Base-by-base conservation (phyloP, 2,329 filamentous ascomycete species). In the Didymella pinodella region DNA sequence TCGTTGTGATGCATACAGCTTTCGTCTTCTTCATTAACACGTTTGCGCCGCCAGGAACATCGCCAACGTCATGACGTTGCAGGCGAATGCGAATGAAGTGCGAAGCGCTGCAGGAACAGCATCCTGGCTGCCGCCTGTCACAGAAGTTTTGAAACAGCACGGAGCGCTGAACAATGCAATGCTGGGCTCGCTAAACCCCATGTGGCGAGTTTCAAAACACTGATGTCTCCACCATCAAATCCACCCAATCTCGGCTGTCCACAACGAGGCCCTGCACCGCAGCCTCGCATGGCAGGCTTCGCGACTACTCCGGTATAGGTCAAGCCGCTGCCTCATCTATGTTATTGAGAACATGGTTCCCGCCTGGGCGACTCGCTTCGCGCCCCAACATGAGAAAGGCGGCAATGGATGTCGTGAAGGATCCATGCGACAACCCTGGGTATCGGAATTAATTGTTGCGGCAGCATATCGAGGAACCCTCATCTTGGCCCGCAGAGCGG, bases 61-160 rank as follows among this genome's bases (percentile, higher is more conserved):
- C 20, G 20, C 18, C 22, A 48, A 52, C 47, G 48, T 55, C 52
- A 60, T 32, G 10, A 48, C 25, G 18, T n/a, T 7, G 8, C 34
- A 40, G 29, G 29, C 26, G 48, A 28, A 40, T 36, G 12, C 29
- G 48, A 43, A 38, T 20, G 14, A 25, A 32, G 4, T 43, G 41
- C 43, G 45, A 49, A 51, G 49, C 43, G 46, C 64, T 50, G 48
- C 60, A 63, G 57, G 54, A 58, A 54, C 36, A 18, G 16, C 29
- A 56, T 58, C 60, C 57, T 52, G 57, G 59, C 48, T 57, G 66
- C 50, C 61, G 63, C 66, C 40, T 57, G 61, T 62, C 22, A 55
- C 32, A 54, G 52, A 44, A 52, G 57, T 65, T 67, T 68, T 70
- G 68, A 70, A 69, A 70, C 66, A 63, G 18, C 41, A 57, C 26